Base-by-base conservation (phyloP, 2,329 filamentous ascomycete genomes). In the Elsinoe perseae region DNA sequence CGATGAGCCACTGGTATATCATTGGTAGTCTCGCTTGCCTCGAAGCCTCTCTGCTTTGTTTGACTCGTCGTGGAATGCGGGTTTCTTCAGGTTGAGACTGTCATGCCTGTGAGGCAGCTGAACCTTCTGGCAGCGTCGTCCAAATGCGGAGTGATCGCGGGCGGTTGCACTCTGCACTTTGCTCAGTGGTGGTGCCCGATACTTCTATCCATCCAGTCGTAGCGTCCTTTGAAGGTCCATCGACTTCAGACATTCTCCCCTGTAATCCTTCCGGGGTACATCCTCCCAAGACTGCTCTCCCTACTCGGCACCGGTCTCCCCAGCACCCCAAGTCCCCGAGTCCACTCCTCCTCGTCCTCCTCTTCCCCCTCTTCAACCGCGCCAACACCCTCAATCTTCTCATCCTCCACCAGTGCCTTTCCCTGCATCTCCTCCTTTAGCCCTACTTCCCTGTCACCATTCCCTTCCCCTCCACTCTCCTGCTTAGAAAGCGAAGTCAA, bases 281-380 rank as follows among this genome's bases (percentile, higher is more conserved):
- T 28, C 20, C 30, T 46, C 53, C 53, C 36, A 21, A 56, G 8
- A 46, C 53, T 56, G 34, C 54, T 50, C 54, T 56, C 28, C 54
- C 46, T 52, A 48, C 54, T 56, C 28, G 32, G 18, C 48, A 44
- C 43, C 36, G 53, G 32, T 23, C 54, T 27, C 27, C 43, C 53
- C 53, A 56, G 25, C 23, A 56, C 43, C 23, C 52, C 52, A 2
- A 54, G 25, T 32, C 40, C 48, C 18, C 32, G 3, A 8, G 48
- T 36, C 48, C 56, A 40, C 27, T 57, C 48, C 23, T 50, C 48
- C 27, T 53, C 56, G n/a, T 40, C 34, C 23, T 52, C 40, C 9
- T 54, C 25, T 34, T 50, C 42, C 10, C 38, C 30, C n/a, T 50
- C 40, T 20, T 50, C 57, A 32, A 21, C 34, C 12, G 25, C 30